Conservation (phyloP, 495 filamentous ascomycete genomes). For the Neurospora terricola region DNA sequence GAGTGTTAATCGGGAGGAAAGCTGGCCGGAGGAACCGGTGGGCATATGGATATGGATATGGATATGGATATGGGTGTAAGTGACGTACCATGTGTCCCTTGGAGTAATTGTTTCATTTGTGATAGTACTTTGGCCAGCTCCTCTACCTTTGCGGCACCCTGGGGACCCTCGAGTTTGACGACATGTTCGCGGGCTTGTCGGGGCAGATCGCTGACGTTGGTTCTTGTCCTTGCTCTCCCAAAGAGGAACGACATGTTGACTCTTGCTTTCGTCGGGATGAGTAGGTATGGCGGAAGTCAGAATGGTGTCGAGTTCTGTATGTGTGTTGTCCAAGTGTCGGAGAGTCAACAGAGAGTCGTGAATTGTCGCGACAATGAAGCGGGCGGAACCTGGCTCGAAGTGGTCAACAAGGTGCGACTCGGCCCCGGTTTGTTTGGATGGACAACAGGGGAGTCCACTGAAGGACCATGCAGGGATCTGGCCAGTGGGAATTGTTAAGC, state of each 20-base stretch:
- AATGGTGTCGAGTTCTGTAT: neutral
- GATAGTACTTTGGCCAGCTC: conserved; percentile 59
- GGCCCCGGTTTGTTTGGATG: neutral
- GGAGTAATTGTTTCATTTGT: conserved; percentile 75
- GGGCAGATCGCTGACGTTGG: conserved; percentile 39
- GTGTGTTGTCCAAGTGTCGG: neutral
- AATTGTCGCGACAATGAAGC: neutral
- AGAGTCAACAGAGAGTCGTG: neutral
- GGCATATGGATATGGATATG: neutral
- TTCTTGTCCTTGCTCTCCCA: conserved; percentile 54
- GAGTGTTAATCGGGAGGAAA: neutral
- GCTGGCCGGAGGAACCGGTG: neutral
- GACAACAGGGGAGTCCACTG: neutral
- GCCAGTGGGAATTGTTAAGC: neutral
- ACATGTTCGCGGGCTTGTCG: conserved; percentile 47
- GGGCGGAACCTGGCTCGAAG: neutral
- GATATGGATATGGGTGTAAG: conserved; percentile 1
- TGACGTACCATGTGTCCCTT: conserved; percentile 80
- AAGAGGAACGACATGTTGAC: conserved; percentile 83
- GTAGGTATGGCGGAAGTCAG: neutral
- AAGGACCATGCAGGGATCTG: neutral
- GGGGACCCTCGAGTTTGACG: conserved; percentile 41
- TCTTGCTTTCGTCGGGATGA: neutral
- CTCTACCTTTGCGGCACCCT: conserved; percentile 41
- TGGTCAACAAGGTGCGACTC: neutral